Evolutionary conservation across 805 yeast genomes (phyloP), one percentile per base, ranked within the genome.

Genomic region (Blastobotrys robertii): DNA sequence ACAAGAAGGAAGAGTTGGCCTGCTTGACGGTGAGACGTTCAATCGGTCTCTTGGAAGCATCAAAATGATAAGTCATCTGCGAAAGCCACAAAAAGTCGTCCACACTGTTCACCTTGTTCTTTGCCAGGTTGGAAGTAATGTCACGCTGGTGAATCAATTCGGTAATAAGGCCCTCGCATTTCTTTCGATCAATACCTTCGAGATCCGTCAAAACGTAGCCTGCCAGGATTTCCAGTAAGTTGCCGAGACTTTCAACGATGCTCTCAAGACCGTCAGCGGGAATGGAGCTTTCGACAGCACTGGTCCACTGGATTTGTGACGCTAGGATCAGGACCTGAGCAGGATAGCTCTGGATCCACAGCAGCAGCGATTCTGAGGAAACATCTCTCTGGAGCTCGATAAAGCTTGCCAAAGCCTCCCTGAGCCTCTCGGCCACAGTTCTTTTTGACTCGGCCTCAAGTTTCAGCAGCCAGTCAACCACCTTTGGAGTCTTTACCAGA

Each of bases 81-180:
- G 68, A 64, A 13, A 54, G 60, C 87, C 88, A 80, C 0, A 51
- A 35, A 30, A 65, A 70, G 7, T 52, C 49, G 1, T 42, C 44
- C 3, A 16, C 16, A 13, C 15, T n/a, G 44, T 40, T 42, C 10
- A 54, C 50, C 4, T 43, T 30, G 11, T 46, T 36, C 2, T 41
- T 32, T 30, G 43, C 12, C 12, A 67, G 46, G 8, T 40, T 37
- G 0, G 38, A 34, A 1, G 72, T 30, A 1, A 73, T 64, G 32
- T 73, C 73, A 22, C 66, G 55, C 34, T 77, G 81, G 47, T 83
- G 86, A 4, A 81, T 68, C 4, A 73, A 46, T 48, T 86, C 95
- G 19, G 83, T 72, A 9, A 84, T 67, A n/a, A 84, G 52, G 8
- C 73, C 67, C 53, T 84, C 86, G 15, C 69, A 48, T 44, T 76